phyloP scores from a whole-genome alignment of 2,329 filamentous ascomycete species.

The Teratosphaeria nubilosa region DNA sequence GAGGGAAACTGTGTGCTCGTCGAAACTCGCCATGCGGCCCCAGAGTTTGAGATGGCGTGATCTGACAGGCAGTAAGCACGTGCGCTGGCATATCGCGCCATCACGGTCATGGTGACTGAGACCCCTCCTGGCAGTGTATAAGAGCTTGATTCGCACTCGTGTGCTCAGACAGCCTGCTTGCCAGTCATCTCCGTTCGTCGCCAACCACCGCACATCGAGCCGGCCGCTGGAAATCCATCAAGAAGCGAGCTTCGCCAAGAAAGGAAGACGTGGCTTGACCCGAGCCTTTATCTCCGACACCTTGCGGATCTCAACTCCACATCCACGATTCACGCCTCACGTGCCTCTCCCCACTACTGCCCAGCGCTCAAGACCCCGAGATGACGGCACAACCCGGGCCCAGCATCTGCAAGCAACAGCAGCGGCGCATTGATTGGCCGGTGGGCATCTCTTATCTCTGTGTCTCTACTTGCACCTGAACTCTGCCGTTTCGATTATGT shows the following conservation, averaged over 20 bases:
- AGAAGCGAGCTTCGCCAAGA: not conserved
- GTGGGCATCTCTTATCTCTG: not conserved
- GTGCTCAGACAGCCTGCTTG: no score
- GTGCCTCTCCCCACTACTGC: not conserved
- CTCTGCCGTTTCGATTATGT: slow-evolving; percentile 10
- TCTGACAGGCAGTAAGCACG: not conserved
- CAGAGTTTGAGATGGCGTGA: not conserved
- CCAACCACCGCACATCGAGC: no score
- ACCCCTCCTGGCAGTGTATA: not conserved
- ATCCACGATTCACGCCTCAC: not conserved
- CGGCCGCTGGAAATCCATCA: no score
- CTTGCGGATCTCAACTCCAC: not conserved
- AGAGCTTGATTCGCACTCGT: not conserved
- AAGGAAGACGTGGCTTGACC: not conserved
- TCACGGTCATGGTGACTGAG: not conserved
- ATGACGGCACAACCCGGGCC: not conserved
- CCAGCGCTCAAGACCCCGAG: no score
- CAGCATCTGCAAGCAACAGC: not conserved
- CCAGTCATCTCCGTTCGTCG: no score
- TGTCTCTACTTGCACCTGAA: not conserved
- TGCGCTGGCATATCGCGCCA: not conserved
- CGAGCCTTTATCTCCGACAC: not conserved
- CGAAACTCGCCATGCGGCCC: no score
- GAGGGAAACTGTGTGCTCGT: no score
- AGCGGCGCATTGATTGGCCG: not conserved